A percentile compares a stretch with the other conserved stretches of the same genome.
Conservation (phyloP, 345 rosid genomes). For the Linum usitatissimum region DNA sequence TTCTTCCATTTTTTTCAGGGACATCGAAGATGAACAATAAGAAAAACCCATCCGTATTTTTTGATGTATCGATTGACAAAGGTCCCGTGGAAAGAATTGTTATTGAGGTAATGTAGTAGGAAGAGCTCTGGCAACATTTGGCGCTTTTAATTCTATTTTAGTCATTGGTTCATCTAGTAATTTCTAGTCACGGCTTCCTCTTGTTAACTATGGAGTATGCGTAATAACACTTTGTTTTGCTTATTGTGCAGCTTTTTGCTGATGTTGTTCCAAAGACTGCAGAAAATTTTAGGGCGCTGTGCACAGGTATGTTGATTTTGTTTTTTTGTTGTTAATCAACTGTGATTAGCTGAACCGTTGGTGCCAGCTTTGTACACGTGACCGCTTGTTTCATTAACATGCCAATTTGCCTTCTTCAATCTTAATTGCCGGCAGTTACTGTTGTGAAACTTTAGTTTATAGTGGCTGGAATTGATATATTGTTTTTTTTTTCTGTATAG, state of each 20-base stretch:
- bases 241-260: conserved; percentile 63
- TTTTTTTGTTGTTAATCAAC: background rate
- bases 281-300: conserved; percentile 89
- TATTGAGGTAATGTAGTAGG: conserved; percentile 54
- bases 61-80: conserved; percentile 65
- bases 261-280: conserved; percentile 86
- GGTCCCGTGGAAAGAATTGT: conserved; percentile 56
- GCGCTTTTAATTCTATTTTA: background rate
- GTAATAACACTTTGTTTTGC: background rate
- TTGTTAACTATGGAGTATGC: background rate
- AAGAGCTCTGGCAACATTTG: background rate
- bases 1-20: background rate
- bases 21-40: conserved; percentile 51
- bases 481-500: background rate
- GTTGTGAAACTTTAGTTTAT: no score
- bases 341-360: background rate
- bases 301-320: conserved; percentile 50
- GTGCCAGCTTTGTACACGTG: no score
- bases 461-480: background rate
- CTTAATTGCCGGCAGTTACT: background rate
- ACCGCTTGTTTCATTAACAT: no score
- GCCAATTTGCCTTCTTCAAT: background rate
- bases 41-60: conserved; percentile 64
- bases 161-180: no score
- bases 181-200: background rate